Percentiles rank a stretch among this genome's conserved stretches.
Conservation (phyloP, 176 grass and related monocot species). For the Aechmea fasciata region DNA sequence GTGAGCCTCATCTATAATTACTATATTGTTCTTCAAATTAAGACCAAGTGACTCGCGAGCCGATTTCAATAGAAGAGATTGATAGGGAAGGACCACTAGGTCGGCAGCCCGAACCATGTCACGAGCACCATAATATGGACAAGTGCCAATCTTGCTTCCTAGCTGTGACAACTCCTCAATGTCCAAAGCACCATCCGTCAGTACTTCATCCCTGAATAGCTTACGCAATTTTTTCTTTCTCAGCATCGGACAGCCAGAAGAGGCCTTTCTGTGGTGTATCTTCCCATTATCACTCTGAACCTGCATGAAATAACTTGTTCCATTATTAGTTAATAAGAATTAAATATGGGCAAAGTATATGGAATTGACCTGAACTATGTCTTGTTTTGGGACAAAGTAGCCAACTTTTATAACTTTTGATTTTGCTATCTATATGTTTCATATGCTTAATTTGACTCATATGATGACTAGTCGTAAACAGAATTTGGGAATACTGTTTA, state of each 20-base stretch:
- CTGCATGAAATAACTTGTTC: conserved; percentile 20
- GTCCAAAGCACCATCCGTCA: conserved; percentile 50
- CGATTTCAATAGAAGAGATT: conserved; percentile 66
- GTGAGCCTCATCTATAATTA: conserved; percentile 97
- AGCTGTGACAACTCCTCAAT: conserved; percentile 73
- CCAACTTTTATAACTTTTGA: too few relatives aligned
- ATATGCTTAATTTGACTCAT: too few relatives aligned
- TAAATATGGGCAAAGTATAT: not conserved
- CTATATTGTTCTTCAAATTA: conserved; percentile 73
- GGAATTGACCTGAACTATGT: too few relatives aligned
- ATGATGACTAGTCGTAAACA: too few relatives aligned
- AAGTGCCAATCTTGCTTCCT: conserved; percentile 75
- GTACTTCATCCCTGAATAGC: conserved; percentile 53
- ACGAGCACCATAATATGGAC: conserved; percentile 79
- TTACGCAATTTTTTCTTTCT: conserved; percentile 53
- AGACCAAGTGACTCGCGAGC: conserved; percentile 86
- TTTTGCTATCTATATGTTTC: too few relatives aligned
- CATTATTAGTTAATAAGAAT: conserved; percentile 13
- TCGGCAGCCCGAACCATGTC: conserved; percentile 62
- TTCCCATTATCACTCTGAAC: conserved; percentile 38
- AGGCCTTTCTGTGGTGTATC: conserved; percentile 30
- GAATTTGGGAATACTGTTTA: too few relatives aligned
- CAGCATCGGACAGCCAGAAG: conserved; percentile 81
- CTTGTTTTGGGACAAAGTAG: too few relatives aligned
- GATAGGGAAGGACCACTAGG: conserved; percentile 83